Percentiles rank a stretch among this genome's conserved stretches.
Conservation (phyloP, 1,139 yeast genomes). For the Kodamaea sp. region DNA sequence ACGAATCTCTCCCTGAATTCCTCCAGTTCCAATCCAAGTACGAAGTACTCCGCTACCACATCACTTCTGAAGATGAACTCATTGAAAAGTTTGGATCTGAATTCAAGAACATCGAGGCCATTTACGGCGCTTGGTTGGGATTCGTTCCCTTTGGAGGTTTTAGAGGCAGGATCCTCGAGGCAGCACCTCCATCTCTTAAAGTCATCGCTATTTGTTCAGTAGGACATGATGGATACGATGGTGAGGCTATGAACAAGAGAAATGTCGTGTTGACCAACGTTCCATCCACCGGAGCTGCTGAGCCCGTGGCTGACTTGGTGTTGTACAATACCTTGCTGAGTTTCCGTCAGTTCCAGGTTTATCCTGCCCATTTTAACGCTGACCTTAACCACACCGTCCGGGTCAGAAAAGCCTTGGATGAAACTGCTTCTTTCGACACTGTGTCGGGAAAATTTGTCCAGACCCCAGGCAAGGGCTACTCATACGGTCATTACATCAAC, state of each 20-base stretch:
- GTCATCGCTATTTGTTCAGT: slow-evolving; percentile 68
- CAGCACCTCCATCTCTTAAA: slow-evolving; percentile 53
- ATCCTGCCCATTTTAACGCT: slow-evolving; percentile 40
- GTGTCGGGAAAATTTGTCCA: slow-evolving; percentile 36
- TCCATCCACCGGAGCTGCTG: slow-evolving; percentile 60
- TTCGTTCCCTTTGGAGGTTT: slow-evolving; percentile 53
- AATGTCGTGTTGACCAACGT: slow-evolving; percentile 65
- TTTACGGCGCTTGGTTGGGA: slow-evolving; percentile 68
- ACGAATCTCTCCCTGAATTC: slow-evolving; percentile 22
- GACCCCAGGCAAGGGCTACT: slow-evolving; percentile 32
- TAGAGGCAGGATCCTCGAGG: slow-evolving; percentile 43
- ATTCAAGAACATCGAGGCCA: slow-evolving; percentile 49
- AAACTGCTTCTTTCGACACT: slow-evolving; percentile 33
- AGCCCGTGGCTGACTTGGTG: slow-evolving; percentile 80
- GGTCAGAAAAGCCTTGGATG: slow-evolving; percentile 40
- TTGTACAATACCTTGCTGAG: slow-evolving; percentile 58
- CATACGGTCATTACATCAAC: slow-evolving; percentile 48
- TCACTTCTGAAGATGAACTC: slow-evolving; percentile 21
- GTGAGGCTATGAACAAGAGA: slow-evolving; percentile 33
- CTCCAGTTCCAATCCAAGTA: slow-evolving; percentile 17
- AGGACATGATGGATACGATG: slow-evolving; percentile 67
- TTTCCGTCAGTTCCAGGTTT: slow-evolving; percentile 60
- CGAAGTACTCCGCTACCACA: slow-evolving; percentile 20
- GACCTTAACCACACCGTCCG: slow-evolving; percentile 39
- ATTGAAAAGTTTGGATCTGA: slow-evolving; percentile 33